Conservation (phyloP, 1,284 basidiomycete genomes). For the Melampsora medusae region DNA sequence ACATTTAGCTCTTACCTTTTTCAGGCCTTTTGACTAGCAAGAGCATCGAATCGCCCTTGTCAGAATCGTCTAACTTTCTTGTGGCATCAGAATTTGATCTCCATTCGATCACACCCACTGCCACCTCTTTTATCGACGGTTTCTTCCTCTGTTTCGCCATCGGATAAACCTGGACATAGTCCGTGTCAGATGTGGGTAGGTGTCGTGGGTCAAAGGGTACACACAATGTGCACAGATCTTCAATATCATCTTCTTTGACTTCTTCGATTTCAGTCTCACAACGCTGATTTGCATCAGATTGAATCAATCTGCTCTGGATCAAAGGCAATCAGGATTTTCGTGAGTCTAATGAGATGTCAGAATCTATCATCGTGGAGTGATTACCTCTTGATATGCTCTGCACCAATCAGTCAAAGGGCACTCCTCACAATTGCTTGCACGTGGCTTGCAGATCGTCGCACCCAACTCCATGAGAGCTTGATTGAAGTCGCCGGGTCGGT, state of each 20-base stretch:
- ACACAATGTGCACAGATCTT: conserved; percentile 28
- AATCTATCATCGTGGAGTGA: background rate
- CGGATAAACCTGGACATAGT: conserved; percentile 21
- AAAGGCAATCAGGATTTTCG: background rate
- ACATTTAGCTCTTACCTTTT: conserved; percentile 59
- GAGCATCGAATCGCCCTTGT: conserved; percentile 45
- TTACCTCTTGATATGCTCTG: conserved; percentile 62
- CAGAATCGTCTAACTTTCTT: conserved; percentile 45
- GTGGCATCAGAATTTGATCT: background rate
- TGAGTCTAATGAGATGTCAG: background rate
- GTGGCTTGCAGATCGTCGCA: conserved; percentile 82
- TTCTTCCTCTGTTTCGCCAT: conserved; percentile 43
- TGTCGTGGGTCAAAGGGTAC: conserved; percentile 10
- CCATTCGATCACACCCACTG: conserved; percentile 35
- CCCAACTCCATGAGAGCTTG: conserved; percentile 84
- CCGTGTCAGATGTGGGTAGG: background rate
- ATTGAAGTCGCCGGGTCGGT: conserved; percentile 74
- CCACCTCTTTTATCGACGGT: conserved; percentile 17
- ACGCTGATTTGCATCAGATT: background rate
- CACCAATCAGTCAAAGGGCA: conserved; percentile 74
- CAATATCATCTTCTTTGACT: conserved; percentile 11
- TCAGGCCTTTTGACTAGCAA: conserved; percentile 38
- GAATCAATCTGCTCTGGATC: background rate
- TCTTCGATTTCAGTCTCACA: background rate
- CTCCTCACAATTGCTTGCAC: conserved; percentile 67